Evolutionary conservation across 2,329 filamentous ascomycete genomes (phyloP).

Genomic region (Shiraia sp.): DNA sequence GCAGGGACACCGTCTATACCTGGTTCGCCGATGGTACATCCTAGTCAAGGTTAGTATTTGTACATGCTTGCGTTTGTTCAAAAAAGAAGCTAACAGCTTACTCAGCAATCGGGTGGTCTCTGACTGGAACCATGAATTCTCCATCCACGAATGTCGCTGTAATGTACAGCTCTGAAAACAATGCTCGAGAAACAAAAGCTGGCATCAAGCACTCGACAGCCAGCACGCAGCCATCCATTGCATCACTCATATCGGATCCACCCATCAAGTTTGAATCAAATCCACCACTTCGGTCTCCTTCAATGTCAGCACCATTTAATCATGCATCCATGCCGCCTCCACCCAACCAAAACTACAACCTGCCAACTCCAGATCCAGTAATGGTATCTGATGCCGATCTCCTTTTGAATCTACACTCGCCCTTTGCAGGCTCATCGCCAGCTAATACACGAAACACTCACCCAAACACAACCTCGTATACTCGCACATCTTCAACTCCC

Average conservation of each 20-base stretch:
- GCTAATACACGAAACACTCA: conserved; percentile 14
- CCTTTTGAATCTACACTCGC: conserved; percentile 55
- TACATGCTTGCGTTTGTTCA: not conserved
- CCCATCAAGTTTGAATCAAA: conserved; percentile 32
- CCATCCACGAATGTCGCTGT: conserved; percentile 81
- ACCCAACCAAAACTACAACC: conserved; percentile 26
- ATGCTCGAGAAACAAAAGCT: conserved; percentile 26
- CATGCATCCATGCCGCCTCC: conserved; percentile 39
- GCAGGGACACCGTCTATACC: conserved; percentile 34
- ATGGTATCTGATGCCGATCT: conserved; percentile 53
- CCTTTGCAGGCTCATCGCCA: conserved; percentile 42
- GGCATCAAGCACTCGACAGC: conserved; percentile 16
- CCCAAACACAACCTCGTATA: conserved; percentile 20
- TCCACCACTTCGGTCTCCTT: conserved; percentile 26
- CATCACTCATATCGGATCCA: conserved; percentile 34
- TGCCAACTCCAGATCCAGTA: conserved; percentile 34
- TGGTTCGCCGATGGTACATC: conserved; percentile 54
- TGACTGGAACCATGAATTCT: conserved; percentile 87
- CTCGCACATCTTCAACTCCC: conserved; percentile 21
- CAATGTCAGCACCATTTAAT: conserved; percentile 29
- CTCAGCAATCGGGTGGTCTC: conserved; percentile 75
- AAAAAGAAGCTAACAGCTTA: conserved; percentile 12
- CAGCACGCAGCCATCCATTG: conserved; percentile 33
- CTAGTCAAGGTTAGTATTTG: conserved; percentile 53
- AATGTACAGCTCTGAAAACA: conserved; percentile 67